phyloP scores from a whole-genome alignment of 805 yeast genomes.

The Metschnikowia arizonensis region DNA sequence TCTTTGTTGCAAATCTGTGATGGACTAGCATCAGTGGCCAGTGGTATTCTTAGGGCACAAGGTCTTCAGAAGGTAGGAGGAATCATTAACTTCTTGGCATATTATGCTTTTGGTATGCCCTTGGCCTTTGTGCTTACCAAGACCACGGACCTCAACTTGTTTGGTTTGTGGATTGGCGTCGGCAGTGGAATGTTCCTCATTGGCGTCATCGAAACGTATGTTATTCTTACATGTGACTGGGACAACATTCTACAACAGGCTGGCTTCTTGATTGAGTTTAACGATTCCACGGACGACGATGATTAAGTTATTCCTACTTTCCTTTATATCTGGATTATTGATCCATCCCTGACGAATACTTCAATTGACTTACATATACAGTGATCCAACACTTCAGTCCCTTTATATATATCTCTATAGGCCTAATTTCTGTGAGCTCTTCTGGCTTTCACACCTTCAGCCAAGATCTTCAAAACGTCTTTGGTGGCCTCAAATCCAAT shows the following conservation, averaged over 20 bases:
- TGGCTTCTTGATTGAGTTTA: slow-evolving; percentile 20
- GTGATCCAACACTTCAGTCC: too few relatives aligned
- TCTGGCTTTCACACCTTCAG: slow-evolving; percentile 81
- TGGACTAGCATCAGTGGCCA: slow-evolving; percentile 65
- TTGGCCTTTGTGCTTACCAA: slow-evolving; percentile 55
- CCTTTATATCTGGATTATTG: too few relatives aligned
- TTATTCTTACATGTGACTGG: slow-evolving; percentile 53
- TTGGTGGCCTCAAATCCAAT: slow-evolving; percentile 89
- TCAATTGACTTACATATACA: too few relatives aligned
- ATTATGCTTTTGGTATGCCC: slow-evolving; percentile 70
- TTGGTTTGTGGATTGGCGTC: slow-evolving; percentile 73
- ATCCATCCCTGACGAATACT: neutral
- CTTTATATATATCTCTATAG: neutral
- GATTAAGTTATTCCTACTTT: too few relatives aligned
- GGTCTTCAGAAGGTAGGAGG: slow-evolving; percentile 77
- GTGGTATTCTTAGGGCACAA: slow-evolving; percentile 71
- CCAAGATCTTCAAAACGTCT: slow-evolving; percentile 69
- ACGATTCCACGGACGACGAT: slow-evolving; percentile 12
- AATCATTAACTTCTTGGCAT: slow-evolving; percentile 59
- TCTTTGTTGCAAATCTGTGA: slow-evolving; percentile 66
- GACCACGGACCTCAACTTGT: slow-evolving; percentile 41
- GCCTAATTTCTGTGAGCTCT: slow-evolving; percentile 37
- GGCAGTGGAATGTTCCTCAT: slow-evolving; percentile 60
- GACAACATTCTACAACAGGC: slow-evolving; percentile 38
- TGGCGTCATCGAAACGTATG: slow-evolving; percentile 45